Evolutionary conservation across 1,284 basidiomycete species (phyloP).

Genomic region (Ceratobasidium sp.): DNA sequence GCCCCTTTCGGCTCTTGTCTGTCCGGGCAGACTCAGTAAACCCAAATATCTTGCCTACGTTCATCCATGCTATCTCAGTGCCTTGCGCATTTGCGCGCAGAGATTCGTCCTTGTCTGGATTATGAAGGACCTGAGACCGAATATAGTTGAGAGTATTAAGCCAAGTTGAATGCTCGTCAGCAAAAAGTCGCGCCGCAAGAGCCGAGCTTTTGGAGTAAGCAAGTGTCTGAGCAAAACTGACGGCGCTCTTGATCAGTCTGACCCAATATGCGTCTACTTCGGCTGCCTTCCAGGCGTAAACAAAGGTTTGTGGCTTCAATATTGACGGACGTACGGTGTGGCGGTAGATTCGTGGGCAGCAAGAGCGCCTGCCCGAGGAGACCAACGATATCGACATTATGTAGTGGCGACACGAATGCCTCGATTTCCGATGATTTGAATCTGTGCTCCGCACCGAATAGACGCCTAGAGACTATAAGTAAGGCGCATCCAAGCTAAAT

Average conservation of each 20-base stretch:
- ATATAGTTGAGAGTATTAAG: background rate
- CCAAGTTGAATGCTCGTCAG: background rate
- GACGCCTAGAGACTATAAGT: background rate
- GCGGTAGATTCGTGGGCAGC: background rate
- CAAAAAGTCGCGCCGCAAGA: constrained; percentile 11
- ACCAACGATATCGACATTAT: background rate
- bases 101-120: constrained; percentile 1
- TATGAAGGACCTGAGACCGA: background rate
- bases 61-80: constrained; percentile 21
- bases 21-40: background rate
- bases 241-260: background rate
- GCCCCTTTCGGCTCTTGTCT: background rate
- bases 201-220: constrained; percentile 14
- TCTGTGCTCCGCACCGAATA: constrained; percentile 8
- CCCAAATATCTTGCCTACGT: constrained; percentile 26
- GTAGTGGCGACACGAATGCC: background rate
- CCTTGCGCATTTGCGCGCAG: constrained; percentile 10
- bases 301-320: background rate
- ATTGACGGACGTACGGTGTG: background rate
- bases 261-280: constrained; percentile 2
- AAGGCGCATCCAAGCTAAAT: background rate
- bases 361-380: constrained; percentile 2
- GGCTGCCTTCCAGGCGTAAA: background rate
- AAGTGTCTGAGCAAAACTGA: constrained; percentile 22
- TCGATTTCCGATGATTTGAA: constrained; percentile 1